A percentile compares a stretch with the other conserved stretches of the same genome.
Conservation (phyloP, 257 asterid genomes). For the Fraxinus anomala region DNA sequence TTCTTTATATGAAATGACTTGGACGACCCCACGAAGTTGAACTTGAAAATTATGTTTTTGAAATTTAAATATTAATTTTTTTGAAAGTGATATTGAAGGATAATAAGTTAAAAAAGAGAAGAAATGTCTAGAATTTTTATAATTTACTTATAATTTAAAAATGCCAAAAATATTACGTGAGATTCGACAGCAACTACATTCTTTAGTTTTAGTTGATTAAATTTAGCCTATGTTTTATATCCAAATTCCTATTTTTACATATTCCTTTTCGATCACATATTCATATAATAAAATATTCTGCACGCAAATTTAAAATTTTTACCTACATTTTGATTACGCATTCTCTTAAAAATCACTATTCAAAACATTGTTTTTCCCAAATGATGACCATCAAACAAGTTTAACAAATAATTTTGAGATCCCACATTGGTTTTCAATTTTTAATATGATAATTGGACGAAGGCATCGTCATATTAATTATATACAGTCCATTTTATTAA, state of each 20-base stretch:
- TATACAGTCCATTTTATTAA: not conserved
- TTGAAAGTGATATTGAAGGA: not conserved
- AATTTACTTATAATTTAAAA: not conserved
- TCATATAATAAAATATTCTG: no score
- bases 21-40: not conserved
- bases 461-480: not conserved
- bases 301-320: no score
- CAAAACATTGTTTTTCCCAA: no score
- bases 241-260: no score
- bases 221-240: not conserved
- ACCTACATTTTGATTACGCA: no score
- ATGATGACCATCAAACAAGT: no score
- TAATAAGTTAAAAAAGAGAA: not conserved
- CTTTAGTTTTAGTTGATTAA: not conserved
- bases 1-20: not conserved
- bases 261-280: no score
- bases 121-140: not conserved
- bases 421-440: not conserved
- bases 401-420: not conserved
- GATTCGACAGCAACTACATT: constrained; percentile 1
- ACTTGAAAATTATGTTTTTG: not conserved
- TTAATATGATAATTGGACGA: not conserved
- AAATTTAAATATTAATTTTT: not conserved
- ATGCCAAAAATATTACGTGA: not conserved
- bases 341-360: no score